These are phyloP conservation scores for Wickerhamomyces silvicola DNA, from an alignment of 805 yeast genomes.

Conservation along the genomic window DNA sequence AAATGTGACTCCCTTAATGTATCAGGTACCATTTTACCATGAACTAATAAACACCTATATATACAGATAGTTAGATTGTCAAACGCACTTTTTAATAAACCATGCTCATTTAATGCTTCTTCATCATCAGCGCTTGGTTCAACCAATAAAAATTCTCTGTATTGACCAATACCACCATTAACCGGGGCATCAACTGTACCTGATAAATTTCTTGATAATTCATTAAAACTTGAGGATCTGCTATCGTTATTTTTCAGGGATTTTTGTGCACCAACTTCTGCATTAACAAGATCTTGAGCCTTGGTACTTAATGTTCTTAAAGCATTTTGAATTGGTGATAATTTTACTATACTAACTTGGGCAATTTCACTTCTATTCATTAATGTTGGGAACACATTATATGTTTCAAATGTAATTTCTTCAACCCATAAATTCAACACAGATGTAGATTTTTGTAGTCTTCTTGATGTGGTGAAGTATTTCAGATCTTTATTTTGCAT, in stretches of 20 bases:
- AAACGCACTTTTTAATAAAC: slow-evolving; percentile 39
- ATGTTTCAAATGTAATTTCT: slow-evolving; percentile 73
- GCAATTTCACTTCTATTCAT: slow-evolving; percentile 78
- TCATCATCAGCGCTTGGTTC: slow-evolving; percentile 22
- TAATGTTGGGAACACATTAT: slow-evolving; percentile 75
- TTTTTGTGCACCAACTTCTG: slow-evolving; percentile 54
- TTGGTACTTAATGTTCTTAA: slow-evolving; percentile 57
- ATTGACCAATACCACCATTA: slow-evolving; percentile 87
- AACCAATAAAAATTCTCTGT: slow-evolving; percentile 57
- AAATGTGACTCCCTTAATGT: slow-evolving; percentile 57
- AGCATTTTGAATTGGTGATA: slow-evolving; percentile 86
- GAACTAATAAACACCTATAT: slow-evolving; percentile 59
- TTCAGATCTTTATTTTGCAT: slow-evolving; percentile 69
- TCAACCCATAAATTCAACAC: slow-evolving; percentile 84
- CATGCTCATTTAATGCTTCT: slow-evolving; percentile 23
- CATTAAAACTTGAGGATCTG: slow-evolving; percentile 45
- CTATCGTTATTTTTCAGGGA: slow-evolving; percentile 47
- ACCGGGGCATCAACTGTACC: slow-evolving; percentile 92
- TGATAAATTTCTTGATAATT: slow-evolving; percentile 61
- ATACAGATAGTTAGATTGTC: slow-evolving; percentile 62
- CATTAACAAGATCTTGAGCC: slow-evolving; percentile 63
- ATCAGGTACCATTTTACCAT: slow-evolving; percentile 55
- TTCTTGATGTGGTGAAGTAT: slow-evolving; percentile 61
- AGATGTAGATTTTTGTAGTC: slow-evolving; percentile 66
- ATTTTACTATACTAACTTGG: slow-evolving; percentile 37